Conservation (phyloP, 768 basidiomycete species). For the Suillus subalutaceus region DNA sequence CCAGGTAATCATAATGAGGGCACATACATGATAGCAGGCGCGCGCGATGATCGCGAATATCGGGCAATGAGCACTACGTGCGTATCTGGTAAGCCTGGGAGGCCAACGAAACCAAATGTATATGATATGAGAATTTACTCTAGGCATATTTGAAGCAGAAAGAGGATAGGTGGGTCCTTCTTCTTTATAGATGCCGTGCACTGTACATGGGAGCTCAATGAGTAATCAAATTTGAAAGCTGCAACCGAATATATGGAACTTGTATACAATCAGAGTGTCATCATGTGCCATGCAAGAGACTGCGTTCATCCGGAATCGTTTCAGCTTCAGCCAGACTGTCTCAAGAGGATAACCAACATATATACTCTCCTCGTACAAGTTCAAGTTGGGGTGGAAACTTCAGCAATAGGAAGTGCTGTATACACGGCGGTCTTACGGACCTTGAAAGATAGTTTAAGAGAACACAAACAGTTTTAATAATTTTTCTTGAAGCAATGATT, state of each 20-base stretch:
- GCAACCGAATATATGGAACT: background rate
- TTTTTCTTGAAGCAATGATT: no score
- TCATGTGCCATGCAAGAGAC: no score
- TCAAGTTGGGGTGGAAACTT: no score
- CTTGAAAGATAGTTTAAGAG: no score
- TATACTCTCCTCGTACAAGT: no score
- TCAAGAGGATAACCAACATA: no score
- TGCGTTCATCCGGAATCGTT: no score
- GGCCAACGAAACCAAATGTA: background rate
- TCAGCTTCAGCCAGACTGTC: no score
- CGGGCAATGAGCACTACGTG: background rate
- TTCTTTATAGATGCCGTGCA: background rate
- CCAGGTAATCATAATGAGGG: background rate
- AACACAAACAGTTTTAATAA: no score
- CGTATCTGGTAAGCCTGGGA: background rate
- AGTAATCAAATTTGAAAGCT: background rate
- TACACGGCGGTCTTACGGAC: no score
- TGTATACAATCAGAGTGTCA: no score
- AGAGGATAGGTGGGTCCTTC: background rate
- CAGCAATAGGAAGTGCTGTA: no score
- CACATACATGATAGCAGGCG: background rate
- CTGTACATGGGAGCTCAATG: background rate
- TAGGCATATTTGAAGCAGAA: background rate
- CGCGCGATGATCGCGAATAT: background rate
- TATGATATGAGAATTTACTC: background rate